phyloP scores from a whole-genome alignment of 768 basidiomycete species.

The Russula dissimulans region DNA sequence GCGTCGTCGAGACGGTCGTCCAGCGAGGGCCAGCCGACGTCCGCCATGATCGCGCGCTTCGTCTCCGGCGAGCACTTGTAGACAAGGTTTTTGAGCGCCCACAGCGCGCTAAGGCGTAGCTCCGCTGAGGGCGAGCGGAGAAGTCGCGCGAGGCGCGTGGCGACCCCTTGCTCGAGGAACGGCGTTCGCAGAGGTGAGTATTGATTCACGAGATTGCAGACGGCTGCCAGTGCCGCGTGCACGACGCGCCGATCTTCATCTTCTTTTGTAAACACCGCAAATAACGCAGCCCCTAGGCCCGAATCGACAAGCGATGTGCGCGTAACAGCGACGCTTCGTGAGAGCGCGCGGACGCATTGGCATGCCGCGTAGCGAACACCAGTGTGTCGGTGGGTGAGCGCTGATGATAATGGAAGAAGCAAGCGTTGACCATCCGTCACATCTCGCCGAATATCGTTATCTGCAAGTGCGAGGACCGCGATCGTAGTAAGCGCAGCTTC shows the following conservation, averaged over 20 bases:
- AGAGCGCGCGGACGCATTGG: constrained; percentile 74
- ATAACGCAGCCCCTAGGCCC: constrained; percentile 65
- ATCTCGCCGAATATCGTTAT: constrained; percentile 61
- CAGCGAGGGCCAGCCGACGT: constrained; percentile 57
- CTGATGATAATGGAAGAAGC: constrained; percentile 43
- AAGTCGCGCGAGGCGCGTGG: constrained; percentile 55
- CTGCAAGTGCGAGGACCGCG: constrained; percentile 62
- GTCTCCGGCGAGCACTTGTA: constrained; percentile 50
- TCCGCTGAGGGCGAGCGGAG: constrained; percentile 43
- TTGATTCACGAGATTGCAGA: constrained; percentile 82
- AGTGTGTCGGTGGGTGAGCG: constrained; percentile 51
- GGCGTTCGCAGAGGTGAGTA: constrained; percentile 75
- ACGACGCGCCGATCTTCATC: constrained; percentile 65
- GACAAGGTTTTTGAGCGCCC: constrained; percentile 82
- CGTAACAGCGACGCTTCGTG: constrained; percentile 68
- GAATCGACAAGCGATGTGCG: constrained; percentile 80
- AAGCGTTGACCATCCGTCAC: constrained; percentile 53
- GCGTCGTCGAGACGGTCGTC: constrained; percentile 49
- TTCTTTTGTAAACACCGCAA: constrained; percentile 43
- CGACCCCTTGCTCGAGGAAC: constrained; percentile 57
- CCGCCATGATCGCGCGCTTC: constrained; percentile 59
- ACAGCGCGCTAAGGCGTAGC: constrained; percentile 63
- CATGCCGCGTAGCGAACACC: constrained; percentile 83
- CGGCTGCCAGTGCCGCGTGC: constrained; percentile 57
- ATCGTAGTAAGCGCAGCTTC: constrained; percentile 71